Base-by-base conservation (phyloP, 495 filamentous ascomycete genomes). In the Podospora pseudopauciseta region DNA sequence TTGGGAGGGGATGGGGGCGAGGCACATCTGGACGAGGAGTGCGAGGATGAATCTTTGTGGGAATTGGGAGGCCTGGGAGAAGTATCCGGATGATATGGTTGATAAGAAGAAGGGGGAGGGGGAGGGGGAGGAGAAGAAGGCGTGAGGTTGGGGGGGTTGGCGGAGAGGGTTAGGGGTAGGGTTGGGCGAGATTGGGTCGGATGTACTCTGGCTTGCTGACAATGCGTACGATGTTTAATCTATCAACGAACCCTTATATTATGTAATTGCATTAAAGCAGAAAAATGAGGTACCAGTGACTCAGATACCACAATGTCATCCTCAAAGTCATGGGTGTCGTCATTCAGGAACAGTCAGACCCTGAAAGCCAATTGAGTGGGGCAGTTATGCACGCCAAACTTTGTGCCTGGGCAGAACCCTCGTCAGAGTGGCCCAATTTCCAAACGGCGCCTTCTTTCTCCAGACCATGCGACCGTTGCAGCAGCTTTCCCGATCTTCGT, bases 391-490 rank as follows among this genome's bases (percentile, higher is more conserved):
- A 49, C 5, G 39, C 39, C 39, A 49, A 49, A 49, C 15, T 16
- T 49, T 49, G 55, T 58, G 55, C 55, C 20, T n/a, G 13, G 55
- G 7, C 55, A 6, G 55, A 58, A 15, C n/a, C 23, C 49, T 15
- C 39, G 32, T 20, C 16, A 23, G 16, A 18, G 32, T 18, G 27
- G 26, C 39, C 56, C 39, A 44, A 61, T 30, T 66, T 65, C 63
- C 63, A 56, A 44, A 59, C 63, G 27, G 63, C 56, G 54, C 18
- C 53, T 34, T 30, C 13, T 16, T 34, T 67, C 30, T 30, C 15
- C 39, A 65, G 30, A 34, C 44, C 64, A 65, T 5, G 60, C 66
- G n/a, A 55, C 53, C 61, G 15, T 69, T 73, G 69, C 69, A 63
- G 1, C 69, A 34, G 60, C 64, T 67, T 7, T 28, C 67, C 60